Conservation (phyloP, 2,329 filamentous ascomycete species). For the Gnomoniopsis smithogilvyi region DNA sequence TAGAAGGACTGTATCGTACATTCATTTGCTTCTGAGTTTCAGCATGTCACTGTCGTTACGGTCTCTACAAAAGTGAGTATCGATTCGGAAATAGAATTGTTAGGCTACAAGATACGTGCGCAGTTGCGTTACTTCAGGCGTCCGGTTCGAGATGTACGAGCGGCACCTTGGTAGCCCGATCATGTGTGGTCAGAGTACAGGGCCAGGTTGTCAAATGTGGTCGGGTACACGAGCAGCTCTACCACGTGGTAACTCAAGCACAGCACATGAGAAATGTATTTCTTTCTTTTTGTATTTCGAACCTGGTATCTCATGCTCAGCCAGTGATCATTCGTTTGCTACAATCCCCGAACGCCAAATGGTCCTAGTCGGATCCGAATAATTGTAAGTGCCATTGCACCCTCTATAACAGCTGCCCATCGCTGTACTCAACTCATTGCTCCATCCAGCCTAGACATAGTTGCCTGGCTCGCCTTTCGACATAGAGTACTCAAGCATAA, state of each 20-base stretch:
- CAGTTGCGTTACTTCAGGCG: not conserved
- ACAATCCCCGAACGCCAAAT: conserved; percentile 3
- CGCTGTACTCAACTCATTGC: not conserved
- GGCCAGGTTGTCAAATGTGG: not conserved
- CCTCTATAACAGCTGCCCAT: not conserved
- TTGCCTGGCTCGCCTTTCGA: not conserved
- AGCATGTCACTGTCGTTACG: not conserved
- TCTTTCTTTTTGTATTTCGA: not conserved
- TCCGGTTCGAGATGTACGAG: not conserved
- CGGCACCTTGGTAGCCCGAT: not conserved
- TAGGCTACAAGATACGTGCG: not conserved
- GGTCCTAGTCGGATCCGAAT: not conserved
- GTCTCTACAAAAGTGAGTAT: not conserved
- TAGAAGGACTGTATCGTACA: not conserved
- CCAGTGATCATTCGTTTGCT: not conserved
- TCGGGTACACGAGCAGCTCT: not conserved
- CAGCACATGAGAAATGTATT: not conserved
- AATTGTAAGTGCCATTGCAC: not conserved
- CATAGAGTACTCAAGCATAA: not conserved
- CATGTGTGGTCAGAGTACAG: not conserved
- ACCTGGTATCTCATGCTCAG: not conserved
- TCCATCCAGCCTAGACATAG: too few relatives aligned
- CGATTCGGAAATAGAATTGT: not conserved
- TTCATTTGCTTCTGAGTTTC: not conserved
- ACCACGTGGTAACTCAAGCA: not conserved